phyloP scores from a whole-genome alignment of 2,329 filamentous ascomycete genomes.

The Apiospora saccharicola region DNA sequence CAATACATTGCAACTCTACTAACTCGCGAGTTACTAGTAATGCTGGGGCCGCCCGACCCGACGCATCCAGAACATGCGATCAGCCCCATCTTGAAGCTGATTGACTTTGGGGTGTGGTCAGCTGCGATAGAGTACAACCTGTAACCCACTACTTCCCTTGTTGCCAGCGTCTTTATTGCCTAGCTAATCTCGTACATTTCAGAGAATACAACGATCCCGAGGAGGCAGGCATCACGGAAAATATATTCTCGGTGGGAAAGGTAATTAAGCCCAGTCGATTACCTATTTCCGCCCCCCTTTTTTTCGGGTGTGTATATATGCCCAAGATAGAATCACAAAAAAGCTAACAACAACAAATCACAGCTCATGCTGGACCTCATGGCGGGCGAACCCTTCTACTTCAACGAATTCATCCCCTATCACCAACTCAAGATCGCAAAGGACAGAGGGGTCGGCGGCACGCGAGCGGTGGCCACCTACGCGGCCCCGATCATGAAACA shows the following conservation, averaged over 20 bases:
- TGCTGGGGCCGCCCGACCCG: neutral
- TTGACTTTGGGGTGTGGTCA: neutral
- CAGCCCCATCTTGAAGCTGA: neutral
- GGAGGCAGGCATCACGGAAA: neutral
- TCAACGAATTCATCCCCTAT: neutral
- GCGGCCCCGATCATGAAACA: neutral
- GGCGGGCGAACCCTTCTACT: neutral
- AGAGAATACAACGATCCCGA: neutral
- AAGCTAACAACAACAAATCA: neutral
- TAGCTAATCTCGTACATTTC: neutral
- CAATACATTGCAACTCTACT: neutral
- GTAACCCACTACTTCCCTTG: neutral
- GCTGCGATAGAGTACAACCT: neutral
- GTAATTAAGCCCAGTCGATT: neutral
- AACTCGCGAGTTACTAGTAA: neutral
- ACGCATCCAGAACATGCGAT: neutral
- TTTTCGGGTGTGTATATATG: neutral
- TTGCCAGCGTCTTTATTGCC: no score
- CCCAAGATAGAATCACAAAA: neutral
- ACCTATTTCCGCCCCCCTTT: no score
- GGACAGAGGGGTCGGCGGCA: neutral
- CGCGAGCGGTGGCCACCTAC: neutral
- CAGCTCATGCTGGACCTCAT: neutral
- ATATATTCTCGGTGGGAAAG: neutral
- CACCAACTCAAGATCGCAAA: neutral